These are phyloP conservation scores for Helichrysum umbraculigerum DNA, from an alignment of 129 eudicot genomes.

Conservation along the genomic window DNA sequence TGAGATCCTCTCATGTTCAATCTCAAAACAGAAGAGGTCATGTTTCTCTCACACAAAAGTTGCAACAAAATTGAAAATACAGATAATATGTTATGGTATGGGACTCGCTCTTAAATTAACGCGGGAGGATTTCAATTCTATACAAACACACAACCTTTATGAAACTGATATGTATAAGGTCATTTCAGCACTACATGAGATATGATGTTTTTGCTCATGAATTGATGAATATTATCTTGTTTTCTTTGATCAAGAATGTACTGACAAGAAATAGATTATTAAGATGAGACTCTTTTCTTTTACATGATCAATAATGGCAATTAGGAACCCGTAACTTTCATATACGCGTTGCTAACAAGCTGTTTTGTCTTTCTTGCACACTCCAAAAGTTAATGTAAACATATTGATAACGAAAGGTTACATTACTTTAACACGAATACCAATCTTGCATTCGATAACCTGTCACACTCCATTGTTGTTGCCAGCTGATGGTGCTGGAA, in stretches of 20 bases:
- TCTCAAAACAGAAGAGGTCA: too few relatives aligned
- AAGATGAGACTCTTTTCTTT: background rate
- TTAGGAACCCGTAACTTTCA: background rate
- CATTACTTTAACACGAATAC: background rate
- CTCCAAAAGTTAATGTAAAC: background rate
- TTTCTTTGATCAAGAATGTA: too few relatives aligned
- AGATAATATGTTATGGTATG: too few relatives aligned
- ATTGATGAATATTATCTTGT: background rate
- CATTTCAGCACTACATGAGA: too few relatives aligned
- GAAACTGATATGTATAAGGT: too few relatives aligned
- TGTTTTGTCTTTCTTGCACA: background rate
- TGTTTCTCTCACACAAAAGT: too few relatives aligned
- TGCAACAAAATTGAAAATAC: too few relatives aligned
- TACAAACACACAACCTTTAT: background rate
- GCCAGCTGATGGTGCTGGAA: slow-evolving; percentile 32
- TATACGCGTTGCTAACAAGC: background rate
- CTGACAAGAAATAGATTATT: background rate
- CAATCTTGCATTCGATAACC: slow-evolving; percentile 2
- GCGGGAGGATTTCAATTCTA: too few relatives aligned
- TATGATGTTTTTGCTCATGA: background rate
- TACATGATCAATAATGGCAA: background rate
- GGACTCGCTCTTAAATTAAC: too few relatives aligned
- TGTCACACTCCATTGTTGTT: slow-evolving; percentile 12
- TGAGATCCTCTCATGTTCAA: too few relatives aligned
- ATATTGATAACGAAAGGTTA: background rate